A percentile compares a stretch with the other conserved stretches of the same genome.
Conservation (phyloP, 164 flowering plant species). For the Stephania japonica region DNA sequence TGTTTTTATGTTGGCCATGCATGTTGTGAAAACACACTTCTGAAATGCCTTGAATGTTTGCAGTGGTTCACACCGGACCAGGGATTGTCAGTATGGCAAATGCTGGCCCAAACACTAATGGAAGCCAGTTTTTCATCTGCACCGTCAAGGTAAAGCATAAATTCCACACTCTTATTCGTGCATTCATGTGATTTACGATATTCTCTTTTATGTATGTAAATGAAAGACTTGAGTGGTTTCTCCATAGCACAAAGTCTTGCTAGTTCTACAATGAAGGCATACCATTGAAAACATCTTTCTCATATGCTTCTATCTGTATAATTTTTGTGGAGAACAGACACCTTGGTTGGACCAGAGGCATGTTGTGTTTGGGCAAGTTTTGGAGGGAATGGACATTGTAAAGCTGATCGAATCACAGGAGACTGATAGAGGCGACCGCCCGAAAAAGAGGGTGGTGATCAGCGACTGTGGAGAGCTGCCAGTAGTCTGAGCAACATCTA, state of each 20-base stretch:
- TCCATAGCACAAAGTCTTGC: neutral
- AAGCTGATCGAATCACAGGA: constrained; percentile 78
- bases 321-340: constrained; percentile 47
- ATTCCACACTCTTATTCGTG: neutral
- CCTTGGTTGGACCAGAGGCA: constrained; percentile 96
- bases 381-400: constrained; percentile 92
- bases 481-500: constrained; percentile 23
- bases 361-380: constrained; percentile 92
- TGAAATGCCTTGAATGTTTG: constrained; percentile 1
- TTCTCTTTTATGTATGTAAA: neutral
- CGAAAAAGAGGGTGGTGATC: constrained; percentile 61
- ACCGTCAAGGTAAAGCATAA: constrained; percentile 76
- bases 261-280: neutral
- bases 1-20: too few species aligned
- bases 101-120: constrained; percentile 86
- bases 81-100: constrained; percentile 37
- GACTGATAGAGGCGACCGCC: constrained; percentile 94
- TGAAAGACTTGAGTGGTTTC: neutral
- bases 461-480: constrained; percentile 94
- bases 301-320: neutral
- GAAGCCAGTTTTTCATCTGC: constrained; percentile 98
- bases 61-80: constrained; percentile 32
- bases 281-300: neutral
- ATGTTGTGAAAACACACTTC: neutral
- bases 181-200: neutral